Conservation (phyloP, 83 land plant genomes). For the Larix sibirica region DNA sequence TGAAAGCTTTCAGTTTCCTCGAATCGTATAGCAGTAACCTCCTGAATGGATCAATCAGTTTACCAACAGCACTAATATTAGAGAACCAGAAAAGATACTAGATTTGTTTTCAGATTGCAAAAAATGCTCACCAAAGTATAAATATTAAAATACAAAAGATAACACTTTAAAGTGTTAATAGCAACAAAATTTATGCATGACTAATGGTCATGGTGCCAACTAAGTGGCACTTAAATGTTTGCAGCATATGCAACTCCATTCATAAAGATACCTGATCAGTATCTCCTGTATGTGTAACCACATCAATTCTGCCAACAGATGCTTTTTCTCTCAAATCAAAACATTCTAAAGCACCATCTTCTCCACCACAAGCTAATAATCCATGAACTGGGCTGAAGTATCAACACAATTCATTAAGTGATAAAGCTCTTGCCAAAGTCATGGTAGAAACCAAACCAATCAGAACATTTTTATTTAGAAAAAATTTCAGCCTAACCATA, state of each 20-base stretch:
- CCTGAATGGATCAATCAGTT: constrained; percentile 48
- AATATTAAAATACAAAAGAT: not conserved
- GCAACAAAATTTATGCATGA: too few relatives aligned
- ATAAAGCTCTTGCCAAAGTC: not conserved
- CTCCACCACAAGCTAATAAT: constrained; percentile 95
- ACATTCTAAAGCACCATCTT: constrained; percentile 95
- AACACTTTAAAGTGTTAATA: too few relatives aligned
- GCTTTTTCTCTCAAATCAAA: constrained; percentile 86
- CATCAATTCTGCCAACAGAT: constrained; percentile 82
- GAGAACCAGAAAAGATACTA: not conserved
- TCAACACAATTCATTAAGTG: constrained; percentile 10
- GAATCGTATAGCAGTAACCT: constrained; percentile 86
- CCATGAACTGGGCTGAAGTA: constrained; percentile 69
- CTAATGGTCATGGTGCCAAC: not conserved
- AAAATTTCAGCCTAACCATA: not conserved
- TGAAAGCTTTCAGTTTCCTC: constrained; percentile 72
- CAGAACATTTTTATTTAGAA: not conserved
- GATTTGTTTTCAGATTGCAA: not conserved
- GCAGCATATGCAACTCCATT: not conserved
- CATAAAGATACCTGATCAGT: constrained; percentile 56
- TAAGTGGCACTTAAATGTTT: not conserved
- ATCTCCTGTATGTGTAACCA: constrained; percentile 61
- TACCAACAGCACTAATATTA: not conserved
- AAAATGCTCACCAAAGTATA: not conserved
- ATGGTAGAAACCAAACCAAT: not conserved